phyloP scores from a whole-genome alignment of 495 filamentous ascomycete species.

The Xylaria nigripes region DNA sequence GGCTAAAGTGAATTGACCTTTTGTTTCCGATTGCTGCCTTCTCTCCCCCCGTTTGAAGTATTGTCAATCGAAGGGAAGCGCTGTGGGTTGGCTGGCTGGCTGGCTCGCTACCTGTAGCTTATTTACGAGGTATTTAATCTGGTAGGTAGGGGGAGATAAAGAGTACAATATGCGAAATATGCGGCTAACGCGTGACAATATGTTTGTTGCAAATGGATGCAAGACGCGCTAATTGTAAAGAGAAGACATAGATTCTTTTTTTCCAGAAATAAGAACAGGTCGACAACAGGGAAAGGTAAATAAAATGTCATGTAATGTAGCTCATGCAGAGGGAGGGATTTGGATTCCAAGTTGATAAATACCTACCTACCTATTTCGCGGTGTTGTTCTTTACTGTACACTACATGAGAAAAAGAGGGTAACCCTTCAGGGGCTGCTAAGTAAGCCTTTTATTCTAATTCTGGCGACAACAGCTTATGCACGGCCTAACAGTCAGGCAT shows the following conservation, averaged over 20 bases:
- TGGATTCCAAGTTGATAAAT: neutral
- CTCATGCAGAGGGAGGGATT: neutral
- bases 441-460: neutral
- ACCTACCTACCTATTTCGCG: neutral
- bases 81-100: neutral
- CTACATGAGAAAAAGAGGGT: neutral
- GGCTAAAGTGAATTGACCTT: neutral
- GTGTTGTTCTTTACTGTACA: too few species aligned
- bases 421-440: neutral
- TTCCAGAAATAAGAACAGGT: neutral
- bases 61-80: neutral
- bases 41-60: neutral
- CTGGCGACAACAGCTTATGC: neutral
- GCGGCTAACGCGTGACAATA: neutral
- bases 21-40: neutral
- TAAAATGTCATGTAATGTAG: neutral
- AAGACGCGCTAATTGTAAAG: slow-evolving; percentile 1
- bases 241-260: slow-evolving; percentile 3
- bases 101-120: neutral
- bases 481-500: neutral
- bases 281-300: neutral
- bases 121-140: slow-evolving; percentile 1
- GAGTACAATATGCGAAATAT: neutral
- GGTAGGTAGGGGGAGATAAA: neutral
- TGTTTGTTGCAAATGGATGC: neutral